These are phyloP conservation scores for Fusarium zealandicum DNA, from an alignment of 2,329 filamentous ascomycete genomes.

Conservation along the genomic window DNA sequence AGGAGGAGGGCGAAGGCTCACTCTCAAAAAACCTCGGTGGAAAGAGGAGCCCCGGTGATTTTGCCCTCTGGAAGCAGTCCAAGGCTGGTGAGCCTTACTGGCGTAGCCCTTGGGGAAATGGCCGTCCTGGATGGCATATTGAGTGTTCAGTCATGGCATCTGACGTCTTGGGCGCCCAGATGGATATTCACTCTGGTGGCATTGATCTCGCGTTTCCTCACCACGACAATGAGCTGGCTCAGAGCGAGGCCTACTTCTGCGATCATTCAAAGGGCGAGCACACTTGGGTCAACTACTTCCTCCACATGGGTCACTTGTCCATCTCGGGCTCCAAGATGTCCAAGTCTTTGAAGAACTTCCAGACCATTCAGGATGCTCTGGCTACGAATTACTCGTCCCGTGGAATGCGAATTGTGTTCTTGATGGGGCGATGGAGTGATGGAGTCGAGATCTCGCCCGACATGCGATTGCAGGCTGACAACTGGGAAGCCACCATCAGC, in stretches of 20 bases:
- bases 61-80: constrained; percentile 91
- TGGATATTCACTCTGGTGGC: constrained; percentile 94
- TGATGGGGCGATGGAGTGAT: constrained; percentile 89
- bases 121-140: constrained; percentile 94
- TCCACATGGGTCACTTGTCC: constrained; percentile 89
- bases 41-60: constrained; percentile 83
- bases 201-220: constrained; percentile 92
- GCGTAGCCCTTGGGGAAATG: constrained; percentile 86
- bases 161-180: constrained; percentile 80
- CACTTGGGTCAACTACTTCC: constrained; percentile 94
- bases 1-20: constrained; percentile 89
- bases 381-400: constrained; percentile 74
- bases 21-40: constrained; percentile 66
- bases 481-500: constrained; percentile 82
- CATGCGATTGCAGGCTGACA: constrained; percentile 74
- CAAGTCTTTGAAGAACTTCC: constrained; percentile 95
- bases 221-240: constrained; percentile 90
- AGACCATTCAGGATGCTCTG: constrained; percentile 87
- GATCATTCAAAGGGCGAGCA: constrained; percentile 58
- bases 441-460: constrained; percentile 90
- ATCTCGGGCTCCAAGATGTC: constrained; percentile 96
- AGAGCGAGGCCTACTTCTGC: constrained; percentile 85
- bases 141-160: constrained; percentile 97
- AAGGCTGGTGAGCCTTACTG: constrained; percentile 93
- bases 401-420: constrained; percentile 82